Evolutionary conservation across 192 early-diverging fungal species (phyloP).

Genomic region (Radiomyces spectabilis): DNA sequence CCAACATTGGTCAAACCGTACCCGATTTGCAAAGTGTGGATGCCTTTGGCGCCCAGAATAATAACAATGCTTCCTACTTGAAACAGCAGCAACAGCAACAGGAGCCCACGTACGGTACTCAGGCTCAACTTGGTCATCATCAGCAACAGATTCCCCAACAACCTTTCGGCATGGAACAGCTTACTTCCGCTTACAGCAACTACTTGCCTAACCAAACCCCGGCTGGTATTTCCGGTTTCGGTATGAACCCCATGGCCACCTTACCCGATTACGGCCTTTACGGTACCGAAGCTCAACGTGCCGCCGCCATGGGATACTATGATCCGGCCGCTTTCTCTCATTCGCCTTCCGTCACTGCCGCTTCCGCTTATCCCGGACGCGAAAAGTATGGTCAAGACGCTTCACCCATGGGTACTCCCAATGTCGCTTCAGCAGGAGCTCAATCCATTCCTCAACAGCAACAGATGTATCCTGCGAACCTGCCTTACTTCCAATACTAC

Average conservation of each 20-base stretch:
- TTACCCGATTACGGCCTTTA: slow-evolving; percentile 52
- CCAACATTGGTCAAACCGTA: too few relatives aligned
- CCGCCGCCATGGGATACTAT: slow-evolving; percentile 28
- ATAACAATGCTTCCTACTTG: not conserved
- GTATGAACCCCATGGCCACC: slow-evolving; percentile 44
- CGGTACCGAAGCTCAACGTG: slow-evolving; percentile 58
- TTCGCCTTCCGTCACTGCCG: slow-evolving; percentile 44
- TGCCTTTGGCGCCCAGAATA: too few relatives aligned
- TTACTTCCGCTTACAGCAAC: slow-evolving; percentile 42
- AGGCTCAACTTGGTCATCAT: too few relatives aligned
- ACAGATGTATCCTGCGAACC: slow-evolving; percentile 43
- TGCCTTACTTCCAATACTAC: slow-evolving; percentile 83
- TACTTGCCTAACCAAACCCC: slow-evolving; percentile 41
- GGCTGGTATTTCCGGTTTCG: slow-evolving; percentile 42
- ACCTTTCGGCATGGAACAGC: slow-evolving; percentile 39
- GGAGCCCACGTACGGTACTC: too few relatives aligned
- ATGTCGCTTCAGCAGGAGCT: slow-evolving; percentile 22
- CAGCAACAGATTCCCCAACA: slow-evolving; percentile 34
- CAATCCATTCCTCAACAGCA: slow-evolving; percentile 36
- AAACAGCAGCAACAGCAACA: slow-evolving; percentile 31
- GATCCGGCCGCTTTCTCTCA: slow-evolving; percentile 51
- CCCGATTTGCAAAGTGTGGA: too few relatives aligned
- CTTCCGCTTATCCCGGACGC: slow-evolving; percentile 41
- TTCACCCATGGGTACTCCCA: too few relatives aligned
- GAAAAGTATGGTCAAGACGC: slow-evolving; percentile 47